Evolutionary conservation across 345 rosid species (phyloP), one percentile per base, ranked within the genome.

Genomic region (Arabis alpina): DNA sequence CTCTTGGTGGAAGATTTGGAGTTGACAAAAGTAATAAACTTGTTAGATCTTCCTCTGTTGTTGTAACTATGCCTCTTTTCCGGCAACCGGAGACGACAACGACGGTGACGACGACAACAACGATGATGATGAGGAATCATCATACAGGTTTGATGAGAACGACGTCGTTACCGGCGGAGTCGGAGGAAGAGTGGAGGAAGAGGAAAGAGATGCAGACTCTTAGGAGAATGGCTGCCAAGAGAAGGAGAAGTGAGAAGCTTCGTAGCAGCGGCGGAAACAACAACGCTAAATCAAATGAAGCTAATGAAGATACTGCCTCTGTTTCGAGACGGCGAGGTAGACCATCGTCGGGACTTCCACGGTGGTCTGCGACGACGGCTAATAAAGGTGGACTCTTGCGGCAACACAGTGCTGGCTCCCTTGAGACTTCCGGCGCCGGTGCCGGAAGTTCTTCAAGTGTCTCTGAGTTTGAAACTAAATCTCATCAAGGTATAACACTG

Each of bases 111-210:
- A 25, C 57, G 9, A 24, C 43, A n/a, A 32, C 54, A 28, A 16
- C 80, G 32, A 4, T 74, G 16, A 28, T 23, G 13, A 6, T 60
- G 14, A 28, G 5, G 32, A 4, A 6, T 5, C 37, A 34, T 34
- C 48, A 24, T 42, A 70, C 15, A 30, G 71, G 71, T 70, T 81
- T 94, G 25, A 81, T 62, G 56, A 85, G 98, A 83, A 71, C 97
- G 23, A 81, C 98, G 50, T 92, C 99, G 64, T 80, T 92, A 74
- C 97, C 97, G 1, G 77, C 89, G 1, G 98, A 80, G 84, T 83
- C 96, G 0, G 97, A 90, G 78, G 99, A 89, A 66, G 98, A 88
- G 74, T 88, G 89, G 97, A 83, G 94, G 82, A 95, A 87, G 88
- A 87, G 97, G 56, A 91, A 92, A 81, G 88, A 87, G 77, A 71